Evolutionary conservation across 2,329 filamentous ascomycete genomes (phyloP).

Genomic region (Clarireedia sp.): DNA sequence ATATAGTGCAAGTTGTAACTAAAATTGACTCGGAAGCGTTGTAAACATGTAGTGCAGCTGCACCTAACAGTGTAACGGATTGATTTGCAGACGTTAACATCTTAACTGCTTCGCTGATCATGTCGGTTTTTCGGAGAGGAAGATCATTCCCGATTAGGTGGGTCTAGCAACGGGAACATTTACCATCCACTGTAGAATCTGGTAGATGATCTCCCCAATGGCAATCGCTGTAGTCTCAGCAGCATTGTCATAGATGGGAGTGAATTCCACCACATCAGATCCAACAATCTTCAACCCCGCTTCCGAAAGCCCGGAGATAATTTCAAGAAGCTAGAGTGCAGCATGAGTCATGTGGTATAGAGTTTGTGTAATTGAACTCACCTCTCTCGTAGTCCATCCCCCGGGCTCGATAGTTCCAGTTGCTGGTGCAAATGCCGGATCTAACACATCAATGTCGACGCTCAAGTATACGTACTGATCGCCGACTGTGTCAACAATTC

Average conservation of each 20-base stretch:
- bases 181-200: conserved; percentile 29
- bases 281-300: conserved; percentile 28
- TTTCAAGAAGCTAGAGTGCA: conserved; percentile 21
- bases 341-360: not conserved
- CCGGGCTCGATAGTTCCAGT: conserved; percentile 29
- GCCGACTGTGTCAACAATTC: conserved; percentile 24
- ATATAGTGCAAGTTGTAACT: too few relatives aligned
- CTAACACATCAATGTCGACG: conserved; percentile 28
- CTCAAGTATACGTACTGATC: conserved; percentile 27
- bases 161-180: conserved; percentile 21
- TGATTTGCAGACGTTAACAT: too few relatives aligned
- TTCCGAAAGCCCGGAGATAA: conserved; percentile 24
- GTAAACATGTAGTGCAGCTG: too few relatives aligned
- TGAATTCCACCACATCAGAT: conserved; percentile 29
- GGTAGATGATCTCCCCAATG: conserved; percentile 23
- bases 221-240: conserved; percentile 28
- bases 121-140: too few relatives aligned
- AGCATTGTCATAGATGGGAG: conserved; percentile 27
- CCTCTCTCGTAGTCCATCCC: conserved; percentile 29
- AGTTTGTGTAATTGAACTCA: not conserved
- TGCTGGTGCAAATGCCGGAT: conserved; percentile 27
- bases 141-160: too few relatives aligned
- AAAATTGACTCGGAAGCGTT: too few relatives aligned
- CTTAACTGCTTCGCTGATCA: too few relatives aligned
- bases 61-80: too few relatives aligned